Evolutionary conservation across 345 rosid genomes (phyloP), one percentile per base, ranked within the genome.

Genomic region (Anacardium occidentale): DNA sequence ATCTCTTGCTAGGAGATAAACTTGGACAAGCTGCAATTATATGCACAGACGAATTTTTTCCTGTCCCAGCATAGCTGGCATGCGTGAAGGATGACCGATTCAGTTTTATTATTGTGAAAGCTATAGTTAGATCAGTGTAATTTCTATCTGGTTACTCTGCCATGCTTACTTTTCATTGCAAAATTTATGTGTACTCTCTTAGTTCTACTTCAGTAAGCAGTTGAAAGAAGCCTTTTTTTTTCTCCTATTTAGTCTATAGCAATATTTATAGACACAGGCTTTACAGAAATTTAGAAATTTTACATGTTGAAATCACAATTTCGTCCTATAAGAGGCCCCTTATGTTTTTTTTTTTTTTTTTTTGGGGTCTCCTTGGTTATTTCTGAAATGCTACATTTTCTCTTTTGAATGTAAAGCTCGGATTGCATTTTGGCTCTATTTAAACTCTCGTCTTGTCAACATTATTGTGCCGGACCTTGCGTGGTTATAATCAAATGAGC

Each of bases 1-100:
- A 50, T 76, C 77, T 7, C 64, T 62, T 70, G 70, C 72, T 44
- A 37, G 25, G 58, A 59, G 72, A 22, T 77, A 69, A 81, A 52
- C 42, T 34, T 15, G 52, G 26, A 57, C 47, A 52, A 53, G 53
- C 52, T 13, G 56, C 15, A 63, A 40, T 22, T 54, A 9, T 29
- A 12, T 32, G 74, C 45, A 42, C 20, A 50, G 13, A 54, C 32
- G 13, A 54, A 22, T 37, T 52, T 68, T 51, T 50, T 6, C 73
- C 53, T 26, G 56, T 56, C 48, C 25, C 37, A n/a, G 40, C 51
- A 13, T 2, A 48, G 57, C 66, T 48, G 29, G 29, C 5, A 44
- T 25, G 26, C 54, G 21, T 5, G 7, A 10, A 3, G 45, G 26
- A 8, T n/a, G n/a, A 10, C 14, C 12, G 20, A 58, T 25, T 40